Evolutionary conservation across 805 yeast genomes (phyloP).

Genomic region (Metschnikowia cubensis): DNA sequence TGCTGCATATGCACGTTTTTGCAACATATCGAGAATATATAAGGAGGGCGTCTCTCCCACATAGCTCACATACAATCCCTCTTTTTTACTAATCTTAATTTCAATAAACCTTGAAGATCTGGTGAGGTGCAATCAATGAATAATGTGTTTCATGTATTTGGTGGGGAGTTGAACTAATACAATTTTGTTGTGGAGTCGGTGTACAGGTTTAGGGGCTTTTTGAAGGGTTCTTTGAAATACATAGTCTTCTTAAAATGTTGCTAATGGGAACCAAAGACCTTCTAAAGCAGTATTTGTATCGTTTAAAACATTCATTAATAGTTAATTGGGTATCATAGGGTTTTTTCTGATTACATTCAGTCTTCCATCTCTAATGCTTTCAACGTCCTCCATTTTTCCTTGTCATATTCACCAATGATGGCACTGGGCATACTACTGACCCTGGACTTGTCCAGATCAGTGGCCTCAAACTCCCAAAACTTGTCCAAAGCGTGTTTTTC

Average conservation of each 20-base stretch:
- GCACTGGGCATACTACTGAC: conserved; percentile 50
- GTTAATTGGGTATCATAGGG: background rate
- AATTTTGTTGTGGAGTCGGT: no score
- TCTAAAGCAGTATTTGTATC: background rate
- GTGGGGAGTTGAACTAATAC: no score
- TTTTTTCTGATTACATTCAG: background rate
- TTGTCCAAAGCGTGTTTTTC: conserved; percentile 10
- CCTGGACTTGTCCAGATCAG: conserved; percentile 37
- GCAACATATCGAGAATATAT: background rate
- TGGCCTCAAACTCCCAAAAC: conserved; percentile 30
- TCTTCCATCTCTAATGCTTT: conserved; percentile 26
- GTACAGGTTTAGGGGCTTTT: no score
- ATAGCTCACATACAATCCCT: no score
- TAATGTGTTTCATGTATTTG: no score
- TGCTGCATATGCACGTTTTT: background rate
- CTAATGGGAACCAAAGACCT: background rate
- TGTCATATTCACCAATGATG: conserved; percentile 60
- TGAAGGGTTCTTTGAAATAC: no score
- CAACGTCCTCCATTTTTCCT: conserved; percentile 61
- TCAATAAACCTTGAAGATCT: no score
- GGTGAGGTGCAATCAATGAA: no score
- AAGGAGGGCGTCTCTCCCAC: background rate
- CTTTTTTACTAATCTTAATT: no score
- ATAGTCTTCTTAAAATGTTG: no score
- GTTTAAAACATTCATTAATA: background rate